Evolutionary conservation across 257 asterid species (phyloP), one percentile per base, ranked within the genome.

Genomic region (Solanum peruvianum): DNA sequence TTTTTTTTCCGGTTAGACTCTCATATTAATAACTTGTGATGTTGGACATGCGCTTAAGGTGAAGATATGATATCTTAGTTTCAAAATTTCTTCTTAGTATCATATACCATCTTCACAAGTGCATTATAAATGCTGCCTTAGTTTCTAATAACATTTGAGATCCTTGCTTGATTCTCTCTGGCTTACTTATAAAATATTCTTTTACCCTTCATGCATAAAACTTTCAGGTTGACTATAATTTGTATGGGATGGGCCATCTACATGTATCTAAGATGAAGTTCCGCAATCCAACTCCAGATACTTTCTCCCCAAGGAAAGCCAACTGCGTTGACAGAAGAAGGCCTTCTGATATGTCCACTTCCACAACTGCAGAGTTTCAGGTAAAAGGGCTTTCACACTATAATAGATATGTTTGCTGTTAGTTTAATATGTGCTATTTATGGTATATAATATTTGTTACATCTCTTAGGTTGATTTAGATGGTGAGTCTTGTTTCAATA

Each of bases 201-300:
- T 47, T 80, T 80, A 31, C 67, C 44, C 41, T 47, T 45, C 27
- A 11, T 81, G 69, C 69, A 29, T 29, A 80, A 91, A 89, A 89
- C 87, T 16, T 71, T 88, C 95, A 97, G 99, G 91, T 97, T 86
- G 98, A 95, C 92, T 92, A 97, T 91, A 94, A 94, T 90, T 91
- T 97, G 93, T 95, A 93, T 76, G 99, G 99, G 86, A 97, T 97
- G 99, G 95, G 98, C 37, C 98, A 93, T 90, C 87, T 97, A 86
- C 99, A 97, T 69, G 92, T 94, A 70, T 92, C 98, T 69, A 95
- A 94, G 91, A 81, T 94, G 88, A 97, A 92, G 90, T 97, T 97
- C 89, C 98, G 99, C 87, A 88, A 84, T 91, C 98, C 99, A 64
- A 90, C 95, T 70, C 99, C 99, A 76, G 94, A 92, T 90, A 89